Conservation (phyloP, 2,329 filamentous ascomycete species). For the Anthostomella pinea region DNA sequence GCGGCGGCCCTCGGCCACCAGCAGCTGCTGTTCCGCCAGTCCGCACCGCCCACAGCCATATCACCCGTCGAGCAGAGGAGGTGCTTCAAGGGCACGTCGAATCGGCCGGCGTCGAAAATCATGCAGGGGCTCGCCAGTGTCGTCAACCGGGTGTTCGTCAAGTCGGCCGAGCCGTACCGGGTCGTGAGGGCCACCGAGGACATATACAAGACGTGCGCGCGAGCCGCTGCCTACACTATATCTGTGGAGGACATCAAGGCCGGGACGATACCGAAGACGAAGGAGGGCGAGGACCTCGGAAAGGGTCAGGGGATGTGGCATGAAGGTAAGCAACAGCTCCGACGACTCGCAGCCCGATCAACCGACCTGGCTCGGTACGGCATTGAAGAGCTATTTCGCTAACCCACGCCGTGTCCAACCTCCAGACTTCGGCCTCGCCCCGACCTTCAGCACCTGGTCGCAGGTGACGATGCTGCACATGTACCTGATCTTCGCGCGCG, state of each 20-base stretch:
- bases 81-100: conserved; percentile 36
- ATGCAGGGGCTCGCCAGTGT: conserved; percentile 27
- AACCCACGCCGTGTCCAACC: too few relatives aligned
- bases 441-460: conserved; percentile 93
- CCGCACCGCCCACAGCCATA: conserved; percentile 5
- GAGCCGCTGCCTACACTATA: conserved; percentile 74
- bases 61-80: conserved; percentile 25
- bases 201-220: conserved; percentile 72
- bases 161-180: conserved; percentile 55
- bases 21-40: conserved; percentile 8
- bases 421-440: conserved; percentile 71
- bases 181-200: conserved; percentile 76
- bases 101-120: conserved; percentile 25
- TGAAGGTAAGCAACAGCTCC: conserved; percentile 54
- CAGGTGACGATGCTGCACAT: conserved; percentile 96
- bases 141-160: conserved; percentile 22
- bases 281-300: conserved; percentile 80
- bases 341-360: too few relatives aligned
- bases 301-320: conserved; percentile 77
- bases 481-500: conserved; percentile 81
- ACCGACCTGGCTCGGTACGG: too few relatives aligned
- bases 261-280: conserved; percentile 65
- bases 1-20: conserved; percentile 7
- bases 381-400: too few relatives aligned
- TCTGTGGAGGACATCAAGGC: conserved; percentile 64